Conservation (phyloP, 2,329 filamentous ascomycete species). For the Fusarium robinianum region DNA sequence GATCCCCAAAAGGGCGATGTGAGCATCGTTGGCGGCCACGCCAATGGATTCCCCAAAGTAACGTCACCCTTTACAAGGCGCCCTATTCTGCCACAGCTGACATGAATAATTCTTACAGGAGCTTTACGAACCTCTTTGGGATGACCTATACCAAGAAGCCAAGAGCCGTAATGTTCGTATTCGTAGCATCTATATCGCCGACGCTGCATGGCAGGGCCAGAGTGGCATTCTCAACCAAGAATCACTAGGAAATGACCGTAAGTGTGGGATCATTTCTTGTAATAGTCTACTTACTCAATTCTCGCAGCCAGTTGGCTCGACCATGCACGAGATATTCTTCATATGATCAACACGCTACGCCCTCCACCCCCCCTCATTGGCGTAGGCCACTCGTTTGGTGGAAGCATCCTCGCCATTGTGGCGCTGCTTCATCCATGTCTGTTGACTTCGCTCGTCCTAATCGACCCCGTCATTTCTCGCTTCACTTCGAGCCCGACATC, state of each 20-base stretch:
- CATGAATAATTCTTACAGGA: not conserved
- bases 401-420: no score
- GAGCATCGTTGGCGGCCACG: conserved; percentile 6
- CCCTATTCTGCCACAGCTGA: not conserved
- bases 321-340: conserved; percentile 10
- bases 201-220: conserved; percentile 4
- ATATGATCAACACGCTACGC: conserved; percentile 11
- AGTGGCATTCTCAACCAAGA: not conserved
- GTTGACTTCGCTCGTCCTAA: not conserved
- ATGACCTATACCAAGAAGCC: not conserved
- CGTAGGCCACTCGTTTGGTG: no score
- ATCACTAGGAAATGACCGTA: conserved; percentile 5
- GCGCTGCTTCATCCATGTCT: conserved; percentile 1
- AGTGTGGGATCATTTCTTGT: not conserved
- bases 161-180: not conserved
- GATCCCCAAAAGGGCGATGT: not conserved
- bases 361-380: conserved; percentile 9
- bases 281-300: not conserved
- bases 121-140: conserved; percentile 8
- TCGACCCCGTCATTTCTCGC: conserved; percentile 4
- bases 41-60: conserved; percentile 9
- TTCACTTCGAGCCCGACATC: not conserved
- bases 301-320: conserved; percentile 1
- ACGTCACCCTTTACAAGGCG: no score
- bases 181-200: conserved; percentile 4